Base-by-base conservation (phyloP, 139 green algal species). In the Pycnococcus provasolii region DNA sequence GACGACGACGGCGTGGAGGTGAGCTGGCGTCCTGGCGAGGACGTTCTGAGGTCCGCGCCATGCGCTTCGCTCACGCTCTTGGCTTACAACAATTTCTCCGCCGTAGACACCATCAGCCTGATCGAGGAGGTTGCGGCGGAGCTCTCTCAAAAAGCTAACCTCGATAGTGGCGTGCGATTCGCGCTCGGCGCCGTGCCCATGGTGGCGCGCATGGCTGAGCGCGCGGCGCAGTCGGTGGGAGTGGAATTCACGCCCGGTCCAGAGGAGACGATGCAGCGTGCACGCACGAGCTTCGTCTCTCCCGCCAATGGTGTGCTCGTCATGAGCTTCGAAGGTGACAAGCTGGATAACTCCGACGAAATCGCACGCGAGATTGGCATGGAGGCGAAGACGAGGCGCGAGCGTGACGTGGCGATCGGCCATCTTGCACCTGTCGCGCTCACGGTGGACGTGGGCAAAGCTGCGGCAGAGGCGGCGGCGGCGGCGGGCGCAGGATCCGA, bases 71-170 rank as follows among this genome's bases (percentile, higher is more conserved):
- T 52, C 26, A 11, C 50, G 13, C 50, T 64, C 40, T 41, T 64
- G 58, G 47, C 58, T 11, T 64, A 52, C 39, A 64, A 64, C 39
- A 64, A 64, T 11, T 64, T 64, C 40, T 64, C 58, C 4, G 58
- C 58, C 4, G 40, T 37, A 3, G 58, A 64, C 58, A 52, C 58
- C 4, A 42, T 65, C n/a, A 47, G 48, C 13, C 43, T 73, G 7
- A 26, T 73, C n/a, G 67, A 73, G 52, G 67, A 65, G 4, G 62
- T 73, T 9, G 60, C 58, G 58, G n/a, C 45, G 26, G 67, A 73
- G 58, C 52, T 73, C 42, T 46, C 67, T n/a, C 46, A 53, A n/a
- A 68, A 68, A 26, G 26, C 26, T 26, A 26, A 26, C 26, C 26
- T 26, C 26, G 26, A 26, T 26, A 26, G 26, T 26, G 26, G 26